Conservation (phyloP, 2,329 filamentous ascomycete species). For the Neofusicoccum kwambonambiense region DNA sequence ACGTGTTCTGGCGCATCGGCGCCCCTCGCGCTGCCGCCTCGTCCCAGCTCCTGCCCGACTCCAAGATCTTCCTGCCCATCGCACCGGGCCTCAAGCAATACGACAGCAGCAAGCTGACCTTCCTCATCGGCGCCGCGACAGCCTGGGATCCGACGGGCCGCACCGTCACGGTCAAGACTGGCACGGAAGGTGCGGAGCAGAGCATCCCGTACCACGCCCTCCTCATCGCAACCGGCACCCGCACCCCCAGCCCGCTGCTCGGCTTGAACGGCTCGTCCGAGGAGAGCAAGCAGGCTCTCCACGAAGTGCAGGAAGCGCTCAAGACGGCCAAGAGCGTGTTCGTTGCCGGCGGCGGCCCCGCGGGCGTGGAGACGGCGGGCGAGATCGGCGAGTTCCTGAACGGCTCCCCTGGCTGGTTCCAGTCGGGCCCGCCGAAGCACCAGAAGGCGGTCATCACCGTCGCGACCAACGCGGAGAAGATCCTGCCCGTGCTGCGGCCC, state of each 20-base stretch:
- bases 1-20: slow-evolving; percentile 41
- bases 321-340: slow-evolving; percentile 30
- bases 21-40: slow-evolving; percentile 36
- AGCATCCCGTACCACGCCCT: slow-evolving; percentile 32
- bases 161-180: slow-evolving; percentile 24
- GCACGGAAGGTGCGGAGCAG: slow-evolving; percentile 19
- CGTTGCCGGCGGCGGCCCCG: slow-evolving; percentile 35
- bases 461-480: slow-evolving; percentile 26
- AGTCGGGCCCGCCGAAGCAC: slow-evolving; percentile 21
- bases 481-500: slow-evolving; percentile 28
- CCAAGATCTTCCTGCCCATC: slow-evolving; percentile 35
- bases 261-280: slow-evolving; percentile 34
- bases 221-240: slow-evolving; percentile 36
- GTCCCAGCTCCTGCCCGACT: slow-evolving; percentile 27
- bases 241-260: slow-evolving; percentile 31
- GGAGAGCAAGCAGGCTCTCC: slow-evolving; percentile 34
- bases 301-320: slow-evolving; percentile 27
- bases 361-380: slow-evolving; percentile 38
- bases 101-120: slow-evolving; percentile 23
- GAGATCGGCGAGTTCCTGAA: slow-evolving; percentile 52
- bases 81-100: slow-evolving; percentile 33
- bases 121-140: slow-evolving; percentile 27
- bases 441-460: slow-evolving; percentile 28
- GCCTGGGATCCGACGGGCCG: slow-evolving; percentile 25
- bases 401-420: slow-evolving; percentile 43